Base-by-base conservation (phyloP, 192 early-diverging fungal genomes). In the Funneliformis geosporum region DNA sequence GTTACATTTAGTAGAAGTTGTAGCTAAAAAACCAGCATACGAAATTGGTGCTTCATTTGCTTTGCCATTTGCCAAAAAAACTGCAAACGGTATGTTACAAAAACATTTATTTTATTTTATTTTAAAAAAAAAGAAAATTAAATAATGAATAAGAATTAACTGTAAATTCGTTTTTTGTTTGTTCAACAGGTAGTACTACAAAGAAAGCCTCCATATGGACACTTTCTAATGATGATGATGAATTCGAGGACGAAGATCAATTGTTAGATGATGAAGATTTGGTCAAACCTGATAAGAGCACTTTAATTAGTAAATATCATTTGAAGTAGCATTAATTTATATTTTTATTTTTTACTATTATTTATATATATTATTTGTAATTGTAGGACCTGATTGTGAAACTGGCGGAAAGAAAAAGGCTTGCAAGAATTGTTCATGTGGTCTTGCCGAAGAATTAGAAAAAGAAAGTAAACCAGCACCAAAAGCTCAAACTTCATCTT, bases 381-480 rank as follows among this genome's bases (percentile, higher is more conserved):
- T 82, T 11, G 71, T 68, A 82, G 85, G 83, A 38, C 93, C 94
- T 7, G 92, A 91, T 61, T 92, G 91, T 84, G 86, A 93, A 68
- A 84, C 84, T 65, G 88, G 85, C 67, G 87, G 92, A 42, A 94
- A 93, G 81, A 86, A 91, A 78, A 98, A 96, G 87, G 95, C 97
- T 23, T 99, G 98, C 89, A 99, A 99, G 88, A 96, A 97, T 86
- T 99, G 98, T 83, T 91, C 91, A 10, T 99, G 98, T 81, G 96
- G 98, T 8, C 90, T 92, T 60, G 95, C 95, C 14, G 93, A 95
- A 39, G 89, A 92, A 61, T 85, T 83, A 8, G 87, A 84, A 80
- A 88, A 88, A 59, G 95, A 91, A 88, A 40, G 85, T 85, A 33
- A 66, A 66, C n/a, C 21, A 27, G 33, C 60, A 14, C 8, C 23